Conservation (phyloP, 768 basidiomycete genomes). For the Tylopilus sp. region DNA sequence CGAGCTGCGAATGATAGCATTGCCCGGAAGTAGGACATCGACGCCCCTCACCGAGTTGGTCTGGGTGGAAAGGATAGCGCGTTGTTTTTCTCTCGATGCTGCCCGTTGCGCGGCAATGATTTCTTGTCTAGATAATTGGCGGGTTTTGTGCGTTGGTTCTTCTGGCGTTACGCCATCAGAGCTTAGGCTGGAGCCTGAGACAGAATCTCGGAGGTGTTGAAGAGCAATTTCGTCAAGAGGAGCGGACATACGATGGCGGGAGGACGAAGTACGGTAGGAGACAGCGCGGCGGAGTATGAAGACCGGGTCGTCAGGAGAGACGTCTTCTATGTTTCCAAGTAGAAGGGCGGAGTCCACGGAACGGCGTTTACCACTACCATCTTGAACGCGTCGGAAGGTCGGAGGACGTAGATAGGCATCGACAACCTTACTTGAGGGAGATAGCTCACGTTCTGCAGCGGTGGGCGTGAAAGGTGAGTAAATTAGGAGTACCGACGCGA, state of each 20-base stretch:
- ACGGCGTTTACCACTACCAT: constrained; percentile 70
- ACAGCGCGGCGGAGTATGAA: constrained; percentile 86
- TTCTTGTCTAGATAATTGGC: constrained; percentile 66
- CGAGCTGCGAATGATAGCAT: constrained; percentile 81
- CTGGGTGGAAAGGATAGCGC: constrained; percentile 82
- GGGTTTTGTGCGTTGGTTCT: constrained; percentile 34
- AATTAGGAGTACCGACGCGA: neutral
- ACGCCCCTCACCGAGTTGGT: constrained; percentile 83
- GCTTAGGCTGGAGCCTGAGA: constrained; percentile 52
- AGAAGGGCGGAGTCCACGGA: constrained; percentile 80
- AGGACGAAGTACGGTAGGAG: constrained; percentile 66
- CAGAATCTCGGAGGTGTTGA: constrained; percentile 64
- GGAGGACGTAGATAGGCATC: constrained; percentile 83
- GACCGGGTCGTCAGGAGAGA: constrained; percentile 78
- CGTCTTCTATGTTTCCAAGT: constrained; percentile 68
- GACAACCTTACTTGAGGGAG: constrained; percentile 77
- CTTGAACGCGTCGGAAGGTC: constrained; percentile 54
- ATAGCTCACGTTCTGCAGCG: constrained; percentile 66
- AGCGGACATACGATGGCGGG: constrained; percentile 68
- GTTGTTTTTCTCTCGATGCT: constrained; percentile 78
- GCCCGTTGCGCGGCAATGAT: constrained; percentile 93
- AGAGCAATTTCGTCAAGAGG: constrained; percentile 84
- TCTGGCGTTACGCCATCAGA: constrained; percentile 42
- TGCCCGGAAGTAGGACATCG: constrained; percentile 83
- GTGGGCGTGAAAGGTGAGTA: constrained; percentile 11